These are phyloP conservation scores for Plasmodium malariae DNA, from an alignment of 169 alveolate genomes.

Conservation along the genomic window DNA sequence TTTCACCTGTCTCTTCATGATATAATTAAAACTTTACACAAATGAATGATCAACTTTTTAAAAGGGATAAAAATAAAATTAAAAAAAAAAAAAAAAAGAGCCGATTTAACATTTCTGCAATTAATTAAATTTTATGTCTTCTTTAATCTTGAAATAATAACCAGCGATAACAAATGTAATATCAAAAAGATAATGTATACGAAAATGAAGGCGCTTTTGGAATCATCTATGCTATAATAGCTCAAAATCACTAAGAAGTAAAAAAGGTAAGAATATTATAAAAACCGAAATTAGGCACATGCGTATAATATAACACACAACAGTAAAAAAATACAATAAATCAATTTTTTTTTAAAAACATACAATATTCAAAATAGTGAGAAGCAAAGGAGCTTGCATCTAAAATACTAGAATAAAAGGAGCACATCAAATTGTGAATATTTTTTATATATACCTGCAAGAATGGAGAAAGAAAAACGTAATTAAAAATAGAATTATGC, in stretches of 20 bases:
- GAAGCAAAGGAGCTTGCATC: constrained; percentile 76
- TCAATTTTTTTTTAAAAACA: not conserved
- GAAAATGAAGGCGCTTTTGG: constrained; percentile 9
- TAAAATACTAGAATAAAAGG: constrained; percentile 75
- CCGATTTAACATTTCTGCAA: not conserved
- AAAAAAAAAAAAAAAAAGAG: constrained; percentile 40
- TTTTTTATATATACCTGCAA: constrained; percentile 70
- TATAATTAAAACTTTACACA: not conserved
- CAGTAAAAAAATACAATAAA: not conserved
- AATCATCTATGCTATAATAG: constrained; percentile 46
- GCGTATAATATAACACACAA: not conserved
- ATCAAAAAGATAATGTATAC: constrained; percentile 55
- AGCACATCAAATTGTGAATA: constrained; percentile 76
- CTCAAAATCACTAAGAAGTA: constrained; percentile 57
- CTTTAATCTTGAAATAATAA: constrained; percentile 56
- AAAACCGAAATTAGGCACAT: not conserved
- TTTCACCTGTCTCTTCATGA: not conserved
- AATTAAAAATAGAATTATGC: no score
- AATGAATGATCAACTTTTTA: not conserved
- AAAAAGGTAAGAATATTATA: constrained; percentile 3
- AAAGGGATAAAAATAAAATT: constrained; percentile 8
- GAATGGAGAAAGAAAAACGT: constrained; percentile 1
- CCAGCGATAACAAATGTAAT: constrained; percentile 54
- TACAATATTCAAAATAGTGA: constrained; percentile 74
- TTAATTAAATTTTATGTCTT: constrained; percentile 1